Evolutionary conservation across 1,139 yeast genomes (phyloP).

Genomic region (Yamadazyma buinensis): DNA sequence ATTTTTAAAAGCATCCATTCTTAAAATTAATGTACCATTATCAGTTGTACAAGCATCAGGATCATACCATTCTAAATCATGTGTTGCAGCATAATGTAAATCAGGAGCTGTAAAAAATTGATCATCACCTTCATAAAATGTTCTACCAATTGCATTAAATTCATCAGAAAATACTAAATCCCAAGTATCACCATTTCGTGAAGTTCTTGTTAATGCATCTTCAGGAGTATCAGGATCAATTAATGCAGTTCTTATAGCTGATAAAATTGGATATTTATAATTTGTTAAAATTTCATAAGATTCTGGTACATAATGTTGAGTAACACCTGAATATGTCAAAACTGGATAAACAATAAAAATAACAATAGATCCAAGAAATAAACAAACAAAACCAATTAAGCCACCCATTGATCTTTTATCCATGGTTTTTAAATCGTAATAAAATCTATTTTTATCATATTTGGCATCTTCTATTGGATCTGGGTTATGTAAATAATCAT

Average conservation of each 20-base stretch:
- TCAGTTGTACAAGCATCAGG: constrained; percentile 76
- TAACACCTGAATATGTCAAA: constrained; percentile 67
- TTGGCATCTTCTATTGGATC: constrained; percentile 87
- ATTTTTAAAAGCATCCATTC: constrained; percentile 70
- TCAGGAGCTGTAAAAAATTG: constrained; percentile 80
- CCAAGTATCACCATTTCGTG: constrained; percentile 62
- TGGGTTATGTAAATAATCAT: constrained; percentile 89
- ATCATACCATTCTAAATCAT: constrained; percentile 83
- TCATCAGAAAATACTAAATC: constrained; percentile 76
- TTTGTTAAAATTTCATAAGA: constrained; percentile 47
- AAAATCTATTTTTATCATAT: constrained; percentile 61
- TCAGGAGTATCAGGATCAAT: constrained; percentile 81
- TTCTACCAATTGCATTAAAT: constrained; percentile 76
- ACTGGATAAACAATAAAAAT: constrained; percentile 72
- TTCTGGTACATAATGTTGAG: constrained; percentile 27
- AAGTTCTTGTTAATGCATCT: constrained; percentile 41
- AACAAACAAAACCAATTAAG: constrained; percentile 50
- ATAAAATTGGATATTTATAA: constrained; percentile 56
- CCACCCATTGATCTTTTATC: constrained; percentile 59
- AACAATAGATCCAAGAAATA: constrained; percentile 58
- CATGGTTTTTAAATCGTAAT: constrained; percentile 56
- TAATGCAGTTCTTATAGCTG: constrained; percentile 58
- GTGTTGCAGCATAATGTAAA: constrained; percentile 73
- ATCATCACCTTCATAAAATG: constrained; percentile 80
- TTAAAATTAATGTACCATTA: constrained; percentile 61